These are phyloP conservation scores for Cryptosporidium ubiquitum DNA, from an alignment of 169 alveolate species.

Conservation along the genomic window DNA sequence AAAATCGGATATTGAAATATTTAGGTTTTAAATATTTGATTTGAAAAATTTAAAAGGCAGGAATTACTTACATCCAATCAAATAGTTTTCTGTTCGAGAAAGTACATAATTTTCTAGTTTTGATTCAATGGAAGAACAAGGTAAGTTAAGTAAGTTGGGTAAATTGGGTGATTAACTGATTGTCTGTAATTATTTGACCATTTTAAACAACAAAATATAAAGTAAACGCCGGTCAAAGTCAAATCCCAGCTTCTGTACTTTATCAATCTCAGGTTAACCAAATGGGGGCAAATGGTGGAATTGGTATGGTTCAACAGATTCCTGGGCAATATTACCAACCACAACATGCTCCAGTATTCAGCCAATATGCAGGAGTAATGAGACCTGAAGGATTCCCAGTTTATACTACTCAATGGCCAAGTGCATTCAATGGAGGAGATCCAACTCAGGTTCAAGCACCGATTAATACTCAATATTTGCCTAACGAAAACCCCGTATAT, in stretches of 20 bases:
- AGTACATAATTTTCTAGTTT: not conserved
- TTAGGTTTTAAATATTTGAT: not conserved
- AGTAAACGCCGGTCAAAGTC: not conserved
- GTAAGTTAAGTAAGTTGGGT: not conserved
- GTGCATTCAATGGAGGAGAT: conserved; percentile 57
- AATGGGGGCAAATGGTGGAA: conserved; percentile 15
- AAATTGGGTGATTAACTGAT: not conserved
- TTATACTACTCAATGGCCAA: conserved; percentile 73
- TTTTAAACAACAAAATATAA: conserved; percentile 1
- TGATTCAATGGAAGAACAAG: conserved; percentile 65
- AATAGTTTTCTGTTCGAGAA: not conserved
- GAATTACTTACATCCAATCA: not conserved
- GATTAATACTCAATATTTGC: conserved; percentile 48
- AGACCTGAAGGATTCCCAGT: conserved; percentile 69
- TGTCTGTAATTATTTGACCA: not conserved
- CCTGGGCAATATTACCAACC: conserved; percentile 61
- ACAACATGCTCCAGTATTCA: conserved; percentile 5
- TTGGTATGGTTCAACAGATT: conserved; percentile 40
- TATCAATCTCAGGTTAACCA: conserved; percentile 61
- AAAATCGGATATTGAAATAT: not conserved
- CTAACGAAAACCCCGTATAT: conserved; percentile 56
- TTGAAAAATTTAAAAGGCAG: not conserved
- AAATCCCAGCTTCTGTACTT: conserved; percentile 68
- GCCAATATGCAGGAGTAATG: conserved; percentile 36
- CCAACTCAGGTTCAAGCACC: conserved; percentile 75